Conservation (phyloP, 495 filamentous ascomycete species). For the Penicillium cosmopolitanum region DNA sequence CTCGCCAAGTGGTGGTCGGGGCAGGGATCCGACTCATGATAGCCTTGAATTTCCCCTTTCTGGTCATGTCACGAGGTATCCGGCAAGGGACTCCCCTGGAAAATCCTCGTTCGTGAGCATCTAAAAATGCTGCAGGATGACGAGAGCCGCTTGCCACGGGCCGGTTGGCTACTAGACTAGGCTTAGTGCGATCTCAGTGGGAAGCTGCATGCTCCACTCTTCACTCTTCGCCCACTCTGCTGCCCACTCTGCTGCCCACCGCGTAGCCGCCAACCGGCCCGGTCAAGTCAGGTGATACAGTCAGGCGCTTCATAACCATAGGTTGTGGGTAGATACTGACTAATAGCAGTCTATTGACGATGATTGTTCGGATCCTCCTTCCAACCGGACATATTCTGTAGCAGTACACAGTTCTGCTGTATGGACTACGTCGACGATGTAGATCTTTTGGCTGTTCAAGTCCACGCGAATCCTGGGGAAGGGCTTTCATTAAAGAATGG, state of each 20-base stretch:
- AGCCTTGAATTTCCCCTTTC: not conserved
- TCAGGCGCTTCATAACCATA: not conserved
- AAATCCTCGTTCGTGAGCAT: conserved; percentile 5
- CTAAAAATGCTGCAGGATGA: not conserved
- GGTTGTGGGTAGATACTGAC: not conserved
- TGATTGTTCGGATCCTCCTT: too few relatives aligned
- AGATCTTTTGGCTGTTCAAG: not conserved
- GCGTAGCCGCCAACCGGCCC: not conserved
- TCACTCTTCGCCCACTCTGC: too few relatives aligned
- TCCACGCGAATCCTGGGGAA: not conserved
- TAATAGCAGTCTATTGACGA: too few relatives aligned
- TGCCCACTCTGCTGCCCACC: not conserved
- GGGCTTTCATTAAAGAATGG: not conserved
- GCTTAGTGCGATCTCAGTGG: not conserved
- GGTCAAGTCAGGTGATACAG: conserved; percentile 2
- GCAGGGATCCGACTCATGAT: not conserved
- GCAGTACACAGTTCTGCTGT: too few relatives aligned
- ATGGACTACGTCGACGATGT: not conserved
- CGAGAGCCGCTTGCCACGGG: conserved; percentile 13
- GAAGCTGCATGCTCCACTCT: conserved; percentile 4
- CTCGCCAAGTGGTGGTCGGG: not conserved
- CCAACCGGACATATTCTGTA: too few relatives aligned
- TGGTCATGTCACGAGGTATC: not conserved
- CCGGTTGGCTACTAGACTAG: conserved; percentile 11
- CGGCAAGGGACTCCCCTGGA: not conserved